A percentile compares a stretch with the other conserved stretches of the same genome.
phyloP scores from a whole-genome alignment of 2,329 filamentous ascomycete genomes.

The Cyphellophora europaea region DNA sequence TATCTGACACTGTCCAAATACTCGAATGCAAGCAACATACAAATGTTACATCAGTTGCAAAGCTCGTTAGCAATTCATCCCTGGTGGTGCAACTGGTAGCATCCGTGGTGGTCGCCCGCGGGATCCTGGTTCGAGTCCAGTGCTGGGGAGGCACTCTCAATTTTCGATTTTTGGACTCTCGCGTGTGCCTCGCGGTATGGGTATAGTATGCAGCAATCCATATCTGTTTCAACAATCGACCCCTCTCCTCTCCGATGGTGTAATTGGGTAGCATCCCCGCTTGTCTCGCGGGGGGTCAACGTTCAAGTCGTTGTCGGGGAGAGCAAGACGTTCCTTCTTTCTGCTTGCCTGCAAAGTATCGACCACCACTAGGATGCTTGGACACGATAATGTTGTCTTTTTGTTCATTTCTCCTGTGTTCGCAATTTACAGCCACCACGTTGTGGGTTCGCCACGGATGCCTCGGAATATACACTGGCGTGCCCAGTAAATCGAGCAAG shows the following conservation, averaged over 20 bases:
- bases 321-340: no score
- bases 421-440: background rate
- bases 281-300: constrained; percentile 9
- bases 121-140: background rate
- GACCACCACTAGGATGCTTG: background rate
- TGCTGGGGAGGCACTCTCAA: background rate
- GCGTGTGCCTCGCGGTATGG: background rate
- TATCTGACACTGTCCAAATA: background rate
- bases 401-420: background rate
- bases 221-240: background rate
- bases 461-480: background rate
- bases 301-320: constrained; percentile 10
- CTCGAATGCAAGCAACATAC: background rate
- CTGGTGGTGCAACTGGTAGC: constrained; percentile 1
- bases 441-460: background rate
- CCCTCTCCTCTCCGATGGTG: constrained; percentile 7
- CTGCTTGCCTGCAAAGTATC: background rate
- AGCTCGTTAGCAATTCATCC: background rate
- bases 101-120: background rate
- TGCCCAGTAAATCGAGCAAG: background rate
- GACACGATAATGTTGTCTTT: background rate
- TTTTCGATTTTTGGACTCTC: background rate
- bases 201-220: background rate
- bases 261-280: constrained; percentile 10
- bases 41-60: background rate